Base-by-base conservation (phyloP, 179 eudicot genomes). In the Silene coronaria region DNA sequence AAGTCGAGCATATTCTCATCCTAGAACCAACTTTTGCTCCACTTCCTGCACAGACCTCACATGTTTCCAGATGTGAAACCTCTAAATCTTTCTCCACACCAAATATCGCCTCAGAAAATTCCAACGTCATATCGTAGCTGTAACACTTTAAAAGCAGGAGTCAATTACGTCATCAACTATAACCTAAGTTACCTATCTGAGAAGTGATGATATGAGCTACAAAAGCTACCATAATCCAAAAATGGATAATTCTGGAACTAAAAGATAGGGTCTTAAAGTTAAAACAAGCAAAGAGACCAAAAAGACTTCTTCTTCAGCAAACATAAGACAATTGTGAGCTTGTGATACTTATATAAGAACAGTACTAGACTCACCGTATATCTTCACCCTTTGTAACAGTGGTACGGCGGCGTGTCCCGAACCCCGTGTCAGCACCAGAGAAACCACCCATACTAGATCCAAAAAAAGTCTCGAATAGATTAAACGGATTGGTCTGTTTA, bases 391-490 rank as follows among this genome's bases (percentile, higher is more conserved):
- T 92, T 17, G 88, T 82, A 48, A 91, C 91, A 71, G 96, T 89
- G 82, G 84, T 71, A 75, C 96, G 97, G 23, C 88, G 91, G 19
- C 89, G 87, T 3, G 93, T 80, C 75, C 93, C 84, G 71, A 92
- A 95, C 61, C 93, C 97, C 77, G 89, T 66, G 71, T 92, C 95
- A 87, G 79, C 87, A 59, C 93, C 91, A 42, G 93, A 61, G 80
- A 92, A 92, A 12, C 97, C 90, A 72, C 92, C 89, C 95, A 92
- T 87, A 73, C 85, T 86, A 76, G 90, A 80, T 78, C 99, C 99
- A 82, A 95, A 95, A 83, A 95, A 92, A 68, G 99, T 88, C 85
- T 95, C 99, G 84, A 95, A 95, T 22, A 95, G 89, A 87, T 95
- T 97, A 87, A 95, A 95, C n/a, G 99, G 99, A 86, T 95, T 95